Conservation (phyloP, 2,329 filamentous ascomycete genomes). For the Niveomyces coronatus region DNA sequence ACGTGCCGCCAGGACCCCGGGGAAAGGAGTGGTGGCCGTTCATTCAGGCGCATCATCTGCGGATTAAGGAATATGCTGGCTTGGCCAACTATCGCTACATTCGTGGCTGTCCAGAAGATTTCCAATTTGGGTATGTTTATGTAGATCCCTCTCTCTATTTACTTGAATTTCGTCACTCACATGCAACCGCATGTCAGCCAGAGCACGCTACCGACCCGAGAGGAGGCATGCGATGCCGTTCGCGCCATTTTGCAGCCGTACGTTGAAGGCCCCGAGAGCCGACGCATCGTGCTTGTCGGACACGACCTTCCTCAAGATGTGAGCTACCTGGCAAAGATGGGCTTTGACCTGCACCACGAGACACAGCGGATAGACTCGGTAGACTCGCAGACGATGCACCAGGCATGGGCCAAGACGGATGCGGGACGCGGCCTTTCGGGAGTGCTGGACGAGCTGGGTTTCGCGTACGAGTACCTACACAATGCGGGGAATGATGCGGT, state of each 20-base stretch:
- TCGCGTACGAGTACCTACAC: constrained; percentile 59
- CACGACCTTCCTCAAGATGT: constrained; percentile 64
- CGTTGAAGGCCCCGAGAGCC: constrained; percentile 18
- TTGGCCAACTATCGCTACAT: constrained; percentile 60
- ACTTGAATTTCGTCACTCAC: too few relatives aligned
- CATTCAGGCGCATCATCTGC: constrained; percentile 65
- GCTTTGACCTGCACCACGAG: constrained; percentile 46
- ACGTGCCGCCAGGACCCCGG: constrained; percentile 46
- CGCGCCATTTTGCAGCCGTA: constrained; percentile 25
- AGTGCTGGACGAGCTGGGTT: constrained; percentile 54
- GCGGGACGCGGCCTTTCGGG: constrained; percentile 46
- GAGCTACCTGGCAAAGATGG: constrained; percentile 52
- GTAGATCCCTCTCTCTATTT: not conserved
- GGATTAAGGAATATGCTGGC: constrained; percentile 58
- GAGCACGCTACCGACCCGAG: constrained; percentile 30
- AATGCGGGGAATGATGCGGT: constrained; percentile 82
- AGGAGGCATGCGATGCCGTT: constrained; percentile 25
- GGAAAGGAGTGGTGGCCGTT: constrained; percentile 56
- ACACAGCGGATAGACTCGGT: constrained; percentile 48
- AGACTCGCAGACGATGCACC: constrained; percentile 66
- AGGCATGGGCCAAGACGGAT: constrained; percentile 44
- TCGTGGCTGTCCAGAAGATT: constrained; percentile 59
- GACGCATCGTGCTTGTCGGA: constrained; percentile 65
- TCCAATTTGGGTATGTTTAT: constrained; percentile 58
- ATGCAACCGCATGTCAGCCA: constrained; percentile 25